phyloP scores from a whole-genome alignment of 2,329 filamentous ascomycete species.

The Ascochyta fabae region DNA sequence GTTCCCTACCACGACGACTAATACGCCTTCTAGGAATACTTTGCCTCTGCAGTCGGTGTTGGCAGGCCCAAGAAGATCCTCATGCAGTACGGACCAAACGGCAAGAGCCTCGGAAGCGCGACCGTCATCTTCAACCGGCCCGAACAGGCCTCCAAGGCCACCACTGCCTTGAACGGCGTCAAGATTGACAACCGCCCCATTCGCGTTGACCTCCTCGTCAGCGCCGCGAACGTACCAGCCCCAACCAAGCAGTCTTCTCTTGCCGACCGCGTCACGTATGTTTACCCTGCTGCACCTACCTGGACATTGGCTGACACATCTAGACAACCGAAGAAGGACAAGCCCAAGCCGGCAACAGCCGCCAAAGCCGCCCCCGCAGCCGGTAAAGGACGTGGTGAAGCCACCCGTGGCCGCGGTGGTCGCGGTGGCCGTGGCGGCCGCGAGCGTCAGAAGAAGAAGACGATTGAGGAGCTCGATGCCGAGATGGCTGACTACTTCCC shows the following conservation, averaged over 20 bases:
- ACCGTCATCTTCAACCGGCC: constrained; percentile 84
- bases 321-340: constrained; percentile 67
- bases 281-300: constrained; percentile 18
- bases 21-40: constrained; percentile 90
- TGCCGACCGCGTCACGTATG: constrained; percentile 82
- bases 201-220: constrained; percentile 93
- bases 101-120: constrained; percentile 88
- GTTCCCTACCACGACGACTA: constrained; percentile 60
- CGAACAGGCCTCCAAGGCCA: constrained; percentile 84
- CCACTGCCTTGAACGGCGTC: constrained; percentile 82
- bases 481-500: constrained; percentile 98
- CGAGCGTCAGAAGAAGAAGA: constrained; percentile 81
- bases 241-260: constrained; percentile 73
- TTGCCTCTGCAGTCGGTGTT: constrained; percentile 83
- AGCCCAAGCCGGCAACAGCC: constrained; percentile 75
- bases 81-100: constrained; percentile 90
- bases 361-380: constrained; percentile 67
- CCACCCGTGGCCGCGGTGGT: constrained; percentile 58
- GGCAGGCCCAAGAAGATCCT: constrained; percentile 90
- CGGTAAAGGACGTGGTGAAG: constrained; percentile 52
- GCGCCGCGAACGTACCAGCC: constrained; percentile 73
- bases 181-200: constrained; percentile 89
- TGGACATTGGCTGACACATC: constrained; percentile 14
- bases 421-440: constrained; percentile 51
- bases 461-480: constrained; percentile 90